Base-by-base conservation (phyloP, 176 grass and related monocot species). In the Zoysia japonica region DNA sequence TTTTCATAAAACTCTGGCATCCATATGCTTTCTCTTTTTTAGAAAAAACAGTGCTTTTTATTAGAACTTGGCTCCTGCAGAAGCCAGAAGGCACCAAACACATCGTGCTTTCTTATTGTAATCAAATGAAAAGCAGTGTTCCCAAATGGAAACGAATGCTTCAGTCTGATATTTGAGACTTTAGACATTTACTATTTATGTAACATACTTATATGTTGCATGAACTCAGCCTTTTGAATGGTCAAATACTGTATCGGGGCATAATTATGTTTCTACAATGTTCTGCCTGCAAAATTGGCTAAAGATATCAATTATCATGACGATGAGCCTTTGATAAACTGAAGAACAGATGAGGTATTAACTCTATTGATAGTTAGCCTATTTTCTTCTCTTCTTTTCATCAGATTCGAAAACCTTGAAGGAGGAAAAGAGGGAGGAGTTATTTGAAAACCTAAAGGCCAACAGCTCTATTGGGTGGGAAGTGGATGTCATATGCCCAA, bases 331-430 rank as follows among this genome's bases (percentile, higher is more conserved):
- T 16, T 16, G 5, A 79, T 61, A 12, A 54, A 16, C 38, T 68
- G 38, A 84, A 55, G 5, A 39, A 4, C 16, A 11, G 0, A 17
- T 48, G 14, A 64, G 35, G 45, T 77, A 42, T 45, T 47, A 11
- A 38, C 43, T 16, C 57, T 9, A 77, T 50, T 39, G 75, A 11
- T 11, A 46, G 16, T 41, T 69, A 53, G 42, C 54, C 39, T 44
- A 69, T 45, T 54, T 44, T 81, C 14, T 68, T 67, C 45, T 78
- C 13, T 67, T 43, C 39, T 71, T 28, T 28, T 76, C 37, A 70
- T 7, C 68, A 98, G 95, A 98, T 92, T 98, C 90, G 0, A 98
- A 98, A 67, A 98, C 92, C 47, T 87, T 94, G 78, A 94, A 98
- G 76, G 95, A 98, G 68, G 92, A 94, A 71, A 85, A 87, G 78